Percentiles rank a stretch among this genome's conserved stretches.
Conservation (phyloP, 495 filamentous ascomycete species). For the Oleoguttula mirabilis region DNA sequence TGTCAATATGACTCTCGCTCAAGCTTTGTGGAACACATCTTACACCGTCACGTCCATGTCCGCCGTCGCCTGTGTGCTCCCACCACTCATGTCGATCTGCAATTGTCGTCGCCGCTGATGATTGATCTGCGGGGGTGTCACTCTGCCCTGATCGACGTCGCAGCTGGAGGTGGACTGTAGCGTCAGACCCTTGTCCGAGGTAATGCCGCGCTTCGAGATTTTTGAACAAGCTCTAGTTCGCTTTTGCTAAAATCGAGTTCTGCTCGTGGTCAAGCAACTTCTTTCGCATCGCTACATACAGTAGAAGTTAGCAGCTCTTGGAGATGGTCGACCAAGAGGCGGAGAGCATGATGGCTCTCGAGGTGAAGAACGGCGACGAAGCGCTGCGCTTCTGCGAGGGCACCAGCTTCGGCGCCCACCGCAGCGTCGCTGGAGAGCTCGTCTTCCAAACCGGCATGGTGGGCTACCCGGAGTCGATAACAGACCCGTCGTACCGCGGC, state of each 20-base stretch:
- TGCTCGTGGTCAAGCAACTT: background rate
- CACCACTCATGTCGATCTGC: too few species aligned
- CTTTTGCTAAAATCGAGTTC: background rate
- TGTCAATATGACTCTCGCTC: too few species aligned
- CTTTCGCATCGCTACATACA: background rate
- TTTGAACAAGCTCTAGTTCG: background rate
- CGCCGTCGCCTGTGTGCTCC: too few species aligned
- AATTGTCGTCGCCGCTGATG: too few species aligned
- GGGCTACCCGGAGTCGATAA: constrained; percentile 91
- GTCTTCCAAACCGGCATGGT: constrained; percentile 99
- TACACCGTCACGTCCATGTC: too few species aligned
- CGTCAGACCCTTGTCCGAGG: too few species aligned
- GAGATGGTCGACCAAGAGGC: constrained; percentile 17
- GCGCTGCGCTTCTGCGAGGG: constrained; percentile 54
- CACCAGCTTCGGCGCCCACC: constrained; percentile 86
- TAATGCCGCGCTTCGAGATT: too few species aligned
- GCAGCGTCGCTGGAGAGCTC: constrained; percentile 85
- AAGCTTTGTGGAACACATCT: too few species aligned
- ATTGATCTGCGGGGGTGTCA: too few species aligned
- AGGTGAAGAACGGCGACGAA: constrained; percentile 73
- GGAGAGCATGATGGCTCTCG: constrained; percentile 48
- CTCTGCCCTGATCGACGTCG: too few species aligned
- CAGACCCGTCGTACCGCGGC: constrained; percentile 83
- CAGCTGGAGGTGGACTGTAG: too few species aligned
- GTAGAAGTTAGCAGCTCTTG: background rate